Base-by-base conservation (phyloP, 2,329 filamentous ascomycete species). In the Alternaria ventricosa region DNA sequence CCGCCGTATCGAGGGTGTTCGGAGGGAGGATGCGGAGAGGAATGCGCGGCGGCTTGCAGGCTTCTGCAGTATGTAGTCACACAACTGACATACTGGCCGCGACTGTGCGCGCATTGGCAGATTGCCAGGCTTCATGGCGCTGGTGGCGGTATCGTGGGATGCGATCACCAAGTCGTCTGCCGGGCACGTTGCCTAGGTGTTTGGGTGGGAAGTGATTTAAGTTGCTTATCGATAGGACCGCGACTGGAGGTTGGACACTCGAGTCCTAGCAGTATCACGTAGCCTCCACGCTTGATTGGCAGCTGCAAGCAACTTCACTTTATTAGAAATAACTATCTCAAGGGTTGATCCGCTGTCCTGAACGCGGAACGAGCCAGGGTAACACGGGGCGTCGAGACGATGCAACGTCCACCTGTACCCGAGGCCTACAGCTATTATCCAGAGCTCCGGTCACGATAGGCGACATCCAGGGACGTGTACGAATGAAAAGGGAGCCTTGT, bases 1-100 rank as follows among this genome's bases (percentile, higher is more conserved):
- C 61, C 73, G 71, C 30, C 64, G 74, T 46, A 71, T 64, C 15
- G 75, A 66, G 66, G 73, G 70, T 55, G 72, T 67, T 59, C 67
- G 71, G 62, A 74, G 43, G 15, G 70, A 65, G 20, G 75, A 69
- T 20, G 70, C 57, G 57, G 69, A 63, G 60, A 74, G 55, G 60
- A 77, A 77, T 9, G 71, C 66, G 59, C 75, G 77, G 56, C 74
- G 75, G 47, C 59, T 61, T 13, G 71, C 61, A 36, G 75, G 72
- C 69, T 75, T 74, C 67, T 67, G 75, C 57, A 68, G 51, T 36
- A 77, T 71, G 68, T 71, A 75, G 61, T 75, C 73, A 69, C 77
- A 79, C 63, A 77, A 63, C 61, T 78, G 76, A 65, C 77, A 79
- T 15, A 76, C 64, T 43, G 74, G 70, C 64, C 73, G 76, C 65